Evolutionary conservation across 352 stramenopile species (phyloP), one percentile per base, ranked within the genome.

Genomic region (Globisporangium rhizosaccharum): DNA sequence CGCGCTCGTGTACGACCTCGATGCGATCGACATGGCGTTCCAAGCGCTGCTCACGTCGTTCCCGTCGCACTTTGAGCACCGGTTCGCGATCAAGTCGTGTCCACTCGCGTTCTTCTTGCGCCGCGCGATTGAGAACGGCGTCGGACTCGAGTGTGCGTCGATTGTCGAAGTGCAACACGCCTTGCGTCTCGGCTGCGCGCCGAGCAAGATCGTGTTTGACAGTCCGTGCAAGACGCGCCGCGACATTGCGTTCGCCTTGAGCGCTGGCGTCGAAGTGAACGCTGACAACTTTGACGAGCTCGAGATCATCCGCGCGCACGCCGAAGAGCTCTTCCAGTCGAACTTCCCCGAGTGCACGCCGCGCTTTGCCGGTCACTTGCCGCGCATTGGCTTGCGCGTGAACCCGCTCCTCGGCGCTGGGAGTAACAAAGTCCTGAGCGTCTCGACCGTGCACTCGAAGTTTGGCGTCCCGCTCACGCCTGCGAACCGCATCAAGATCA

Each of bases 401-500:
- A 98, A 98, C 66, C 92, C 92, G 2, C 71, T 97, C 42, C 80
- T 98, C 14, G 90, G 91, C 37, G 73, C 72, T 1, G 90, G 92
- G n/a, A 82, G 67, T 20, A 97, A 97, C 52, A 70, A 85, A 33
- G 90, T 71, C 36, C 71, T 96, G 7, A 96, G 85, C 54, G 90
- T 96, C 25, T 93, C 89, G 15, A 97, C 87, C 0, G 71, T 82
- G 8, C 90, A 88, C 51, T 97, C 87, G 66, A 98, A 98, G 71
- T 98, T 98, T 51, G 92, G 91, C 18, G 73, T 97, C 20, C 85
- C 88, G 11, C 71, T 94, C 41, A 90, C 77, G 2, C 20, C 59
- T 15, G 57, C 68, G 14, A 94, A 88, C 45, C 72, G 74, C 44
- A 44, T 62, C 23, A 72, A 63, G 45, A 89, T 94, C 57, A 66